These are phyloP conservation scores for Durotheca rogersii DNA, from an alignment of 495 filamentous ascomycete genomes.

Conservation along the genomic window DNA sequence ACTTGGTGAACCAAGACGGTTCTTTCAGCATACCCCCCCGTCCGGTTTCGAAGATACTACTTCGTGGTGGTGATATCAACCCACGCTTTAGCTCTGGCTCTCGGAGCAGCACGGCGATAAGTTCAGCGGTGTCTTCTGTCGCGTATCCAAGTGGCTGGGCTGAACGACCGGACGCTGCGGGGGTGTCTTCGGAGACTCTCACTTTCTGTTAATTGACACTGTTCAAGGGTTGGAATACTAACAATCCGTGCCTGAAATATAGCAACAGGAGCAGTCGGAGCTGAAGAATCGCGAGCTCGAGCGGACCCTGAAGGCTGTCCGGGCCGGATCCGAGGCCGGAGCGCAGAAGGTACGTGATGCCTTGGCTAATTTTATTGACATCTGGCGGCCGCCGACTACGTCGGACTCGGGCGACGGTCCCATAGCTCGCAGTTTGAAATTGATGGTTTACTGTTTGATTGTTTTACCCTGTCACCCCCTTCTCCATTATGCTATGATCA, in stretches of 20 bases:
- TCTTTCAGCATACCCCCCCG: slow-evolving; percentile 9
- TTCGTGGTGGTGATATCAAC: neutral
- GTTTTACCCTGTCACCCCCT: slow-evolving; percentile 3
- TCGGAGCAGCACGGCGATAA: neutral
- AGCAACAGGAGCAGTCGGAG: slow-evolving; percentile 54
- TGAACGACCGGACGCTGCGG: neutral
- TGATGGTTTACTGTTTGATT: slow-evolving; percentile 12
- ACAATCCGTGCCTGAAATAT: slow-evolving; percentile 9
- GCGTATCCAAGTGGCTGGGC: slow-evolving; percentile 14
- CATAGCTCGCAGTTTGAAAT: slow-evolving; percentile 4
- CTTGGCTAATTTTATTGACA: slow-evolving; percentile 5
- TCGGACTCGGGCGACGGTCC: neutral
- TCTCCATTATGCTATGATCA: slow-evolving; percentile 3
- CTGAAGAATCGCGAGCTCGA: slow-evolving; percentile 51
- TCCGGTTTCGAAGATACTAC: slow-evolving; percentile 3
- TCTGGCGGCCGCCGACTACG: neutral
- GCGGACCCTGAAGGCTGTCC: slow-evolving; percentile 47
- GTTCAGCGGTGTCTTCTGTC: neutral
- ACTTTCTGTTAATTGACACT: no score
- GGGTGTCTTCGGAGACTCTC: no score
- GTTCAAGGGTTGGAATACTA: slow-evolving; percentile 8
- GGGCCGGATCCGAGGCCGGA: slow-evolving; percentile 45
- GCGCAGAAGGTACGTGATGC: slow-evolving; percentile 50
- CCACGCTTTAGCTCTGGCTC: slow-evolving; percentile 2
- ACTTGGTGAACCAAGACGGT: slow-evolving; percentile 9